Evolutionary conservation across 129 eudicot genomes (phyloP), one percentile per base, ranked within the genome.

Genomic region (Smallanthus sonchifolius): DNA sequence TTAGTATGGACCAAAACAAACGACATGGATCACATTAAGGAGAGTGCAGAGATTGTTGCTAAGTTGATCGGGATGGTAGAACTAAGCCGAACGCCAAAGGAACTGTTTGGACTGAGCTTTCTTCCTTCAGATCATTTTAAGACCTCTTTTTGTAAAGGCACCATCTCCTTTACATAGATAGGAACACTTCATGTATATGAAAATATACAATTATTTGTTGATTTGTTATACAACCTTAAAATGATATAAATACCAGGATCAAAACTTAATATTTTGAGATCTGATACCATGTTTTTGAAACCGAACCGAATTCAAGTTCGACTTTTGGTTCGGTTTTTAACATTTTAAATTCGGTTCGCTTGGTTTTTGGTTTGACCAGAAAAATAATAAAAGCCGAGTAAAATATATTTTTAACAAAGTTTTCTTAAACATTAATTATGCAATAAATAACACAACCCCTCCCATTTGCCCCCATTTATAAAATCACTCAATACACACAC

Each of bases 61-160:
- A 83, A 80, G 75, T 75, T 92, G 52, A 84, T 85, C 4, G 96
- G 94, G 35, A 71, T 87, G 7, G 84, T 62, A 44, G 85, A 83
- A 39, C 67, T 70, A 36, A 76, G 78, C 16, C 64, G 74, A 51
- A 83, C 83, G 28, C 87, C 88, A 16, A 89, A 89, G 65, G 89
- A 89, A 80, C 82, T 87, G 74, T 86, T 89, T 74, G 95, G 95
- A 63, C 81, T 88, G 5, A 92, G 85, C 77, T 76, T 92, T 73
- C 72, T 70, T 45, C 84, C 86, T 2, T 74, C 80, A 4, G 14
- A 65, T 5, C 75, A 54, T 15, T 15, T 43, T 20, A 84, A 79
- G 65, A 79, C 88, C 67, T 85, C 71, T 20, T 82, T 76, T 73
- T 86, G 88, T 91, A 86, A 75, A 69, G 66, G 67, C 39, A 73